Evolutionary conservation across 305 asterid species (phyloP).

Genomic region (Rubia peregrina): DNA sequence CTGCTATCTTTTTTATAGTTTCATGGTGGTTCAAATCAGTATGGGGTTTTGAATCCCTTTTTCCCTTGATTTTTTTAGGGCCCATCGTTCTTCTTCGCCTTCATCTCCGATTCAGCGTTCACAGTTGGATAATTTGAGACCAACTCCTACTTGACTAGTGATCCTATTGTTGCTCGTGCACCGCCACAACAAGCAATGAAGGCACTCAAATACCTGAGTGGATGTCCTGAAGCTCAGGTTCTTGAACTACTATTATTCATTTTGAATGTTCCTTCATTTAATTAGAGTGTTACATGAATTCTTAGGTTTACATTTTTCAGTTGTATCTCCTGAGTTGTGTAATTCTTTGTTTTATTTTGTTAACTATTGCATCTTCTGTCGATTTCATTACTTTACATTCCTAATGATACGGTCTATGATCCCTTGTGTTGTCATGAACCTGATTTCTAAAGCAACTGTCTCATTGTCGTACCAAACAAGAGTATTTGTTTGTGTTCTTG

Average conservation of each 20-base stretch:
- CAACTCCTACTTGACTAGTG: constrained; percentile 29
- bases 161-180: constrained; percentile 20
- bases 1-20: not conserved
- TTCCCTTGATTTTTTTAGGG: constrained; percentile 29
- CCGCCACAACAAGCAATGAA: constrained; percentile 51
- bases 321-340: too few species aligned
- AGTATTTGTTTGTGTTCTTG: not conserved
- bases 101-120: constrained; percentile 20
- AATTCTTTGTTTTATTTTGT: not conserved
- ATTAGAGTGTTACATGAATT: not conserved
- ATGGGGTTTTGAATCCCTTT: not conserved
- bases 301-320: not conserved
- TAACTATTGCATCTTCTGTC: not conserved
- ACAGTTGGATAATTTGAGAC: constrained; percentile 18
- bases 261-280: not conserved
- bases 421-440: not conserved
- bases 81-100: constrained; percentile 32
- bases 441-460: not conserved
- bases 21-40: too few species aligned
- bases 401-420: not conserved
- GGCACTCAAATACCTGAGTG: constrained; percentile 65
- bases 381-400: not conserved
- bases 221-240: constrained; percentile 70
- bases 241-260: not conserved
- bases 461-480: not conserved